Conservation (phyloP, 805 yeast genomes). For the Wickerhamiella azyma region DNA sequence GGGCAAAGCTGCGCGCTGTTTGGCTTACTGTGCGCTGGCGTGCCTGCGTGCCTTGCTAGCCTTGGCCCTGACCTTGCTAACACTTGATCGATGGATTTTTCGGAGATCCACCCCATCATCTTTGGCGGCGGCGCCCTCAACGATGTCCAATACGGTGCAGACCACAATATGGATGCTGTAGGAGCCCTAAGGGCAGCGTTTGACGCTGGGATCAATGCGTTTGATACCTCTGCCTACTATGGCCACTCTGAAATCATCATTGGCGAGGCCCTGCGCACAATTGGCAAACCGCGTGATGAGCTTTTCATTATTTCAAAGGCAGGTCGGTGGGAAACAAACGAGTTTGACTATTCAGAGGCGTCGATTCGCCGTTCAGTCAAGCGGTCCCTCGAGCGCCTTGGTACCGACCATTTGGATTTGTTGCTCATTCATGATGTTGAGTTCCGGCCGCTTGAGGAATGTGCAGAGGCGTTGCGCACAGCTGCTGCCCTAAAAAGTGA, state of each 20-base stretch:
- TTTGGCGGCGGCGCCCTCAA: constrained; percentile 87
- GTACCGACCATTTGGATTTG: constrained; percentile 58
- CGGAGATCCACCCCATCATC: constrained; percentile 33
- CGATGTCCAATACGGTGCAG: constrained; percentile 50
- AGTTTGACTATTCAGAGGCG: constrained; percentile 58
- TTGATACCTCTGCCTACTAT: constrained; percentile 89
- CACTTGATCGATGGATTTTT: constrained; percentile 3
- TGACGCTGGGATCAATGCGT: constrained; percentile 52
- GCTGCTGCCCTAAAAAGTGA: constrained; percentile 44
- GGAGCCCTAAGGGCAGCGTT: constrained; percentile 50
- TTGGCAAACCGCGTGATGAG: constrained; percentile 38
- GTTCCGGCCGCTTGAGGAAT: constrained; percentile 45
- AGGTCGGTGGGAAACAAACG: constrained; percentile 55
- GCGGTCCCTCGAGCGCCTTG: constrained; percentile 53
- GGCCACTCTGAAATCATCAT: constrained; percentile 72
- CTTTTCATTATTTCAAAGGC: constrained; percentile 74
- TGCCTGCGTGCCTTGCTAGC: too few relatives aligned
- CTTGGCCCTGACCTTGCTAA: background rate
- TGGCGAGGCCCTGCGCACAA: constrained; percentile 46
- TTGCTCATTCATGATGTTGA: constrained; percentile 86
- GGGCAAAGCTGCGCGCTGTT: too few relatives aligned
- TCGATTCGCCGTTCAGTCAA: constrained; percentile 48
- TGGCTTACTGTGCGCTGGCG: too few relatives aligned
- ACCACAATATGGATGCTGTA: constrained; percentile 47
- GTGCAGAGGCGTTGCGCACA: constrained; percentile 49